These are phyloP conservation scores for Dimocarpus longan DNA, from an alignment of 345 rosid species.

Conservation along the genomic window DNA sequence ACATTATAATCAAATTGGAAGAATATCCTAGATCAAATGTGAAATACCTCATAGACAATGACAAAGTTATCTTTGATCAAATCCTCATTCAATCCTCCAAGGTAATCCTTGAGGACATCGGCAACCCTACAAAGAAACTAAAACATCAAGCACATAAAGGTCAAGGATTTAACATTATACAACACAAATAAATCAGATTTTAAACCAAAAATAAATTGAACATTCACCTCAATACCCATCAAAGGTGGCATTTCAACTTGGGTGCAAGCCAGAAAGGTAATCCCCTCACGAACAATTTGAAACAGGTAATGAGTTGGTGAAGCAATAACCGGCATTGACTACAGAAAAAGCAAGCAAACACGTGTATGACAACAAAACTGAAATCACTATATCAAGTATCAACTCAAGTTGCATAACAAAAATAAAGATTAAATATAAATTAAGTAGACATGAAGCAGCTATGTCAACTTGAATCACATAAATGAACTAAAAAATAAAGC, in stretches of 20 bases:
- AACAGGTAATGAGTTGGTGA: slow-evolving; percentile 94
- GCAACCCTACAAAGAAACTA: slow-evolving; percentile 97
- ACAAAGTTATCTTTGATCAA: slow-evolving; percentile 89
- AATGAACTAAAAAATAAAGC: too few relatives aligned
- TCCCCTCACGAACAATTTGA: slow-evolving; percentile 84
- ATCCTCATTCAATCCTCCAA: slow-evolving; percentile 96
- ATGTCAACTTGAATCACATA: neutral
- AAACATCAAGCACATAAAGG: slow-evolving; percentile 31
- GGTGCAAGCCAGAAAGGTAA: slow-evolving; percentile 90
- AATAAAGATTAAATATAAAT: neutral
- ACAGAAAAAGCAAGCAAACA: slow-evolving; percentile 14
- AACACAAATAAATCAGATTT: slow-evolving; percentile 4
- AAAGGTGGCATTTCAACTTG: slow-evolving; percentile 98
- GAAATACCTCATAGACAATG: slow-evolving; percentile 92
- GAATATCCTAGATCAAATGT: too few relatives aligned
- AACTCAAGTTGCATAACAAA: neutral
- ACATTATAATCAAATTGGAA: neutral
- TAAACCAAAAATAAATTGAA: slow-evolving; percentile 6
- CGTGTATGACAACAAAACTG: neutral
- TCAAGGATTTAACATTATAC: slow-evolving; percentile 12
- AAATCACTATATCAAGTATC: neutral
- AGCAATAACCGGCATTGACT: slow-evolving; percentile 86
- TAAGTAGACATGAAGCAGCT: neutral
- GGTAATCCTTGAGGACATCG: slow-evolving; percentile 79
- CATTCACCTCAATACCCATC: slow-evolving; percentile 89